Base-by-base conservation (phyloP, 176 grass and related monocot genomes). In the Oryza coarctata region DNA sequence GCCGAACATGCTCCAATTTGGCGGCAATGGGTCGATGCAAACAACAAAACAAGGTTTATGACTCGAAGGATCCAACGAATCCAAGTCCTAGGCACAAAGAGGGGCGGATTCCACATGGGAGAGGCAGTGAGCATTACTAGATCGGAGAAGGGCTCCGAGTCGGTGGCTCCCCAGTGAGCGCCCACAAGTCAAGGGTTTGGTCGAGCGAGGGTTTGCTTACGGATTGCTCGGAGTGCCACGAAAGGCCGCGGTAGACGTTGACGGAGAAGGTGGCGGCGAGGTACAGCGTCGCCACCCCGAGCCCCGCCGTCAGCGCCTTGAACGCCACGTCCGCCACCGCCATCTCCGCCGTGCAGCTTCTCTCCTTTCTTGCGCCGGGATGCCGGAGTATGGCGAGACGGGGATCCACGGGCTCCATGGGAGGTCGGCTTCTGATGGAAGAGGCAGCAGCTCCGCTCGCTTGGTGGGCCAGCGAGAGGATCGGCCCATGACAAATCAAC, bases 241-340 rank as follows among this genome's bases (percentile, higher is more conserved):
- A 79, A 57, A 98, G 80, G 74, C 92, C 95, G 50, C 92, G 90
- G 85, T 98, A 98, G 75, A 95, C 86, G 74, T 98, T 98, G 77
- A 98, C 28, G 84, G 95, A 98, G 88, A 98, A 98, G 76, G 90
- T 91, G 63, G 9, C 90, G 0, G 90, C 83, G 9, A 95, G 90
- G 87, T 93, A 98, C 87, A 95, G 83, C 44, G 90, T 95, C 6
- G 95, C 69, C 20, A 91, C 80, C 63, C 95, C 90, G 10, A 98
- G 82, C 15, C 90, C 92, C 20, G 88, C 90, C 50, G 82, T 89
- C 41, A 95, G 68, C 47, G 76, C 93, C 95, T 98, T 98, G 90
- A 86, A 98, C 14, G 87, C 90, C 43, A 90, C 32, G 82, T 95
- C 93, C 11, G 12, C 85, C 52, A 76, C 87, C 67, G 50, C 68